Evolutionary conservation across 1,284 basidiomycete genomes (phyloP), one percentile per base, ranked within the genome.

Genomic region (Malassezia sp.): DNA sequence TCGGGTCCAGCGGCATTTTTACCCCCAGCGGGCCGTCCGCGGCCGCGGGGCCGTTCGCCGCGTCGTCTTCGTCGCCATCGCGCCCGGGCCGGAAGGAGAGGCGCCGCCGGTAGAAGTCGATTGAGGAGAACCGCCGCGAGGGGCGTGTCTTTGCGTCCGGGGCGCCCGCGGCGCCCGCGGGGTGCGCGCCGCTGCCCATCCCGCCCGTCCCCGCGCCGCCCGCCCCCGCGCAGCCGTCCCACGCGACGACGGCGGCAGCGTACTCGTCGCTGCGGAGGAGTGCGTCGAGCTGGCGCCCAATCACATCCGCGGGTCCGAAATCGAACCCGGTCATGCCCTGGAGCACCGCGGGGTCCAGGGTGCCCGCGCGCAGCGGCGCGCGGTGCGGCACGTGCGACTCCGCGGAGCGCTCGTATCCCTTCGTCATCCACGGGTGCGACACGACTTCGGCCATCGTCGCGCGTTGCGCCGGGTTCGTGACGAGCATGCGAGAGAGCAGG

Each of bases 261-360:
- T 96, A 97, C 1, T 74, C 70, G 22, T 95, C 88, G 3, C 82
- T 82, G 53, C 80, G 79, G 18, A 96, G 77, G 17, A 95, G 77
- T 3, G 79, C 76, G 24, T 78, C 65, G 4, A 96, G 77, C 61
- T 78, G 81, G 28, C 76, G 75, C 66, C 86, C 81, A 50, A 96
- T 88, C 18, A 90, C 82, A 9, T 85, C 82, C 27, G 84, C 81
- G 0, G 83, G 76, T 5, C 91, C 93, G 60, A 97, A 96, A 63
- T 96, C 90, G 73, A 97, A 96, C 1, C 91, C 91, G 35, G 83
- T 81, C 91, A 97, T 96, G 45, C 83, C 82, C 44, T 79, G 78
- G 69, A 97, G 80, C 37, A 97, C 85, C 33, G 81, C 78, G 23
- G 77, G 78, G 67, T 96, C 88, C 32, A 97, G 76, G 53, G 93